Conservation (phyloP, 2,329 filamentous ascomycete species). For the Neoarthrinium moseri region DNA sequence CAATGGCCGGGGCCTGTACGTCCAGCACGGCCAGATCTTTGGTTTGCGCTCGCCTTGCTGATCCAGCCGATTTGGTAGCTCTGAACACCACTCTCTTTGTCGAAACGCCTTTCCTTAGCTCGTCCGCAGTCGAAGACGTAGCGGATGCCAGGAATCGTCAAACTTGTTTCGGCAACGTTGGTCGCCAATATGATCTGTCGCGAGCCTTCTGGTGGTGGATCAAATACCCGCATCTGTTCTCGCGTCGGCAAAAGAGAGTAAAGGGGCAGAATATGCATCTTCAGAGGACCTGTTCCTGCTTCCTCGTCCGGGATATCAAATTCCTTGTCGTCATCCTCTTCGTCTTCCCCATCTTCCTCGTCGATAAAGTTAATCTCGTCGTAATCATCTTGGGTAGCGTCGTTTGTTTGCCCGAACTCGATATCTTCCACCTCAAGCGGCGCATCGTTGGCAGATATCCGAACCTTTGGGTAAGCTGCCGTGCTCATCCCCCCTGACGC, state of each 20-base stretch:
- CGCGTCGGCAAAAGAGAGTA: conserved; percentile 90
- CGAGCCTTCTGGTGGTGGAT: conserved; percentile 76
- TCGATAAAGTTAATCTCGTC: conserved; percentile 48
- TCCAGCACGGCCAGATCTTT: conserved; percentile 89
- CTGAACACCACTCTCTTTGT: conserved; percentile 86
- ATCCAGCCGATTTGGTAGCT: conserved; percentile 96
- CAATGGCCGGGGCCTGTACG: conserved; percentile 95
- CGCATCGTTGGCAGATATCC: conserved; percentile 73
- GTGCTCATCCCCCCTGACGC: conserved; percentile 59
- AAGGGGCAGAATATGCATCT: conserved; percentile 86
- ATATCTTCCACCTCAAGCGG: conserved; percentile 84
- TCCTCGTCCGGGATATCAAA: conserved; percentile 69
- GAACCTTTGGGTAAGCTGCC: conserved; percentile 63
- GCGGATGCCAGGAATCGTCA: conserved; percentile 91
- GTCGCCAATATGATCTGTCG: conserved; percentile 88
- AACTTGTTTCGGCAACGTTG: conserved; percentile 94
- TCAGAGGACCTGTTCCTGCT: conserved; percentile 60
- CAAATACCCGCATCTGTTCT: conserved; percentile 89
- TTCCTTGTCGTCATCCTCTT: conserved; percentile 64
- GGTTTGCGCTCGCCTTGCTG: conserved; percentile 92
- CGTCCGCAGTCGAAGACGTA: conserved; percentile 96
- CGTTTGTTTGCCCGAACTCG: conserved; percentile 71
- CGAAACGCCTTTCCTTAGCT: conserved; percentile 88
- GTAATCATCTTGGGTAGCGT: conserved; percentile 64
- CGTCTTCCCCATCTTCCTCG: conserved; percentile 61